phyloP scores from a whole-genome alignment of 345 rosid genomes.

The Eucalyptus polyanthemos region DNA sequence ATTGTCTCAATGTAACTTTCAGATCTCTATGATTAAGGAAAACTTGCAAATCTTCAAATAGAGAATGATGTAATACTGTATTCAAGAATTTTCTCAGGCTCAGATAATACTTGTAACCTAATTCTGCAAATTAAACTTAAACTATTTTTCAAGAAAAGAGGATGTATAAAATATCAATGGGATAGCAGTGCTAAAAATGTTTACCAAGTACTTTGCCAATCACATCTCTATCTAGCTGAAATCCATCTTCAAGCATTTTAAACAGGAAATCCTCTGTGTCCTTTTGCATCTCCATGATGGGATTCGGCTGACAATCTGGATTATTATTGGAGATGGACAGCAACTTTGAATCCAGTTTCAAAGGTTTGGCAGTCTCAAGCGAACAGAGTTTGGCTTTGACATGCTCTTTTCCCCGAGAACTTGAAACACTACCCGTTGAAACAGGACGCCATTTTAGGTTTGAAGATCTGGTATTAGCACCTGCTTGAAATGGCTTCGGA shows the following conservation, averaged over 20 bases:
- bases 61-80: neutral
- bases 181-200: neutral
- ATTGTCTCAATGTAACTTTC: neutral
- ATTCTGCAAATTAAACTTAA: neutral
- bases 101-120: neutral
- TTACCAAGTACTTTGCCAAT: conserved; percentile 6
- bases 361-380: conserved; percentile 17
- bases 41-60: neutral
- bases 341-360: conserved; percentile 26
- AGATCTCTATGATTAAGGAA: neutral
- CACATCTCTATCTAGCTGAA: conserved; percentile 21
- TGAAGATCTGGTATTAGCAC: conserved; percentile 9
- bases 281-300: conserved; percentile 11
- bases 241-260: conserved; percentile 42
- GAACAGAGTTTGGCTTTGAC: conserved; percentile 12
- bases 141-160: neutral
- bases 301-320: neutral
- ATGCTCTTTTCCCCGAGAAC: conserved; percentile 33
- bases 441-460: conserved; percentile 28
- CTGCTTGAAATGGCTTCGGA: neutral
- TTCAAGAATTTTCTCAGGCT: neutral
- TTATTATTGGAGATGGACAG: conserved; percentile 17
- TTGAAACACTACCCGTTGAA: conserved; percentile 39
- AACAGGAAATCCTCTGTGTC: conserved; percentile 35
- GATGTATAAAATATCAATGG: neutral